These are phyloP conservation scores for Ustilago sp. DNA, from an alignment of 1,284 basidiomycete genomes.

Conservation along the genomic window DNA sequence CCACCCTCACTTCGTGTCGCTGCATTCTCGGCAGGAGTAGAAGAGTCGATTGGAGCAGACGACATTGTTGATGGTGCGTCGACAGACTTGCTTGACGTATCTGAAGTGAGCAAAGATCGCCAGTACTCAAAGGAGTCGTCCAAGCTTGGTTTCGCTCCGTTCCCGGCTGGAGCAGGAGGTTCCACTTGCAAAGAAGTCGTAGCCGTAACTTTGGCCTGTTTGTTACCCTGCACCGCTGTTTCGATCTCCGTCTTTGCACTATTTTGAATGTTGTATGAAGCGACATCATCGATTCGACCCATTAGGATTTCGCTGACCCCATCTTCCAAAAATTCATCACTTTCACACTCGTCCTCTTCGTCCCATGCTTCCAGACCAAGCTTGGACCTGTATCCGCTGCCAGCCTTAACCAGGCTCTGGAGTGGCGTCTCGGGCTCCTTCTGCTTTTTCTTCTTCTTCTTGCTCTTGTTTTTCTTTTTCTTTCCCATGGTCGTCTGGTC, in stretches of 20 bases:
- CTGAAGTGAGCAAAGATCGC: no score
- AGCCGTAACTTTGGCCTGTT: background rate
- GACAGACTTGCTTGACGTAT: background rate
- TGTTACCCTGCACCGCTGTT: background rate
- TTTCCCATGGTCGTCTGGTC: constrained; percentile 9
- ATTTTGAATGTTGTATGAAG: background rate
- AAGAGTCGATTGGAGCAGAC: background rate
- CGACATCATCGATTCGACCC: background rate
- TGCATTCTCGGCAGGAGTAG: background rate
- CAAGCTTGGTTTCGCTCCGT: no score
- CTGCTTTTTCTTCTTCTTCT: background rate
- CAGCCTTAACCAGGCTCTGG: background rate
- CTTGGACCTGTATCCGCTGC: no score
- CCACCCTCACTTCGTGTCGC: background rate
- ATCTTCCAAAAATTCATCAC: background rate
- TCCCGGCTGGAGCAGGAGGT: no score
- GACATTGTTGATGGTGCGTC: background rate
- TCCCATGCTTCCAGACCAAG: background rate
- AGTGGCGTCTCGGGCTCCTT: background rate
- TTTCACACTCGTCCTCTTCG: background rate
- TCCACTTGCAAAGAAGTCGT: no score
- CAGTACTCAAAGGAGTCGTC: no score
- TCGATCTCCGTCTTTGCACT: background rate
- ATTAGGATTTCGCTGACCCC: background rate
- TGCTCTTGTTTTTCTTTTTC: constrained; percentile 1